Evolutionary conservation across 805 yeast genomes (phyloP).

Genomic region (Kodamaea neixiangensis): DNA sequence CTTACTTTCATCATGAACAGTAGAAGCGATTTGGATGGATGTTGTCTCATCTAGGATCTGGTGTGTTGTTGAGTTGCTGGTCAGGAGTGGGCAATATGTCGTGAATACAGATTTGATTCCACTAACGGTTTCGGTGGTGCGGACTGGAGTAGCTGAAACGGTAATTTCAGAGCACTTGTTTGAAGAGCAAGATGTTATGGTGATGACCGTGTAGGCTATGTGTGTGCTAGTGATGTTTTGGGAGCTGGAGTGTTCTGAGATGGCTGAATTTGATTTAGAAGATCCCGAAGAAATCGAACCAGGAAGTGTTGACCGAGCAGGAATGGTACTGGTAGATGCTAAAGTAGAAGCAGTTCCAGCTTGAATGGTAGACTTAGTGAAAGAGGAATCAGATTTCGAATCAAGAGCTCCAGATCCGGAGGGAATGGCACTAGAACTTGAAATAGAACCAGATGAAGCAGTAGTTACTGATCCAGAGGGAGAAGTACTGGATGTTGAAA

Average conservation of each 20-base stretch:
- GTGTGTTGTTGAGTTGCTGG: too few relatives aligned
- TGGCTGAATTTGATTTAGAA: background rate
- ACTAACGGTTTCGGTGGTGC: slow-evolving; percentile 16
- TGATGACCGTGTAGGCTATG: background rate
- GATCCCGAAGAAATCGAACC: background rate
- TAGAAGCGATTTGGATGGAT: slow-evolving; percentile 3
- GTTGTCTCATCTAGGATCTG: slow-evolving; percentile 9
- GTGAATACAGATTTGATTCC: slow-evolving; percentile 13
- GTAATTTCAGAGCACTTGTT: slow-evolving; percentile 5
- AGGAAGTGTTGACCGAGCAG: too few relatives aligned
- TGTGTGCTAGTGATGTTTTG: background rate
- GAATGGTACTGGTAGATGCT: too few relatives aligned
- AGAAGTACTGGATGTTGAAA: slow-evolving; percentile 2
- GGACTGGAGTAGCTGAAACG: slow-evolving; percentile 2
- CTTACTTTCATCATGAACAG: background rate
- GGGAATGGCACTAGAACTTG: too few relatives aligned
- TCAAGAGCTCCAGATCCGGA: too few relatives aligned
- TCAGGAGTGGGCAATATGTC: slow-evolving; percentile 11
- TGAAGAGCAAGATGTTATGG: slow-evolving; percentile 8
- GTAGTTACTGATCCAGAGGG: too few relatives aligned
- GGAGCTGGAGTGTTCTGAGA: background rate
- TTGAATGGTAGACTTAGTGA: too few relatives aligned
- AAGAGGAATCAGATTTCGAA: too few relatives aligned
- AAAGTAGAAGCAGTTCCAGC: too few relatives aligned
- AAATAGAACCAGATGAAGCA: slow-evolving; percentile 1